Percentiles rank a stretch among this genome's conserved stretches.
Evolutionary conservation across 192 early-diverging fungal genomes (phyloP).

Genomic region (Lobosporangium transversale): DNA sequence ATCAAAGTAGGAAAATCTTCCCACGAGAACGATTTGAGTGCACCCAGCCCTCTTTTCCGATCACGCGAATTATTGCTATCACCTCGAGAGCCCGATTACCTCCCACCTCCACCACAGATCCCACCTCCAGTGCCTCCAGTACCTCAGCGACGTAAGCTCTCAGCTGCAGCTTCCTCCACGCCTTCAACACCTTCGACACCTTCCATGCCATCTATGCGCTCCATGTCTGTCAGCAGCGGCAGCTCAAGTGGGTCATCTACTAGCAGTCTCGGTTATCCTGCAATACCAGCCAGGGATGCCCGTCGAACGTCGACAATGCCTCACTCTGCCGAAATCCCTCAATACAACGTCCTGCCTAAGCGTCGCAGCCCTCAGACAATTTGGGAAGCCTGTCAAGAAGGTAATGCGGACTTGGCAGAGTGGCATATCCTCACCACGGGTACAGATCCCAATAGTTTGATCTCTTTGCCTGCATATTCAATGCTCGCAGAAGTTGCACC

Average conservation of each 20-base stretch:
- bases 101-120: constrained; percentile 34
- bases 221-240: constrained; percentile 48
- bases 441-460: constrained; percentile 10
- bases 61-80: constrained; percentile 34
- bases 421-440: constrained; percentile 43
- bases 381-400: constrained; percentile 50
- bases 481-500: constrained; percentile 46
- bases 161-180: constrained; percentile 13
- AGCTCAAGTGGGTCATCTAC: constrained; percentile 37
- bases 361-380: constrained; percentile 23
- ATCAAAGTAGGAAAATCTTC: constrained; percentile 25
- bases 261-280: constrained; percentile 13
- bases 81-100: constrained; percentile 44
- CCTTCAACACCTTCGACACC: constrained; percentile 33
- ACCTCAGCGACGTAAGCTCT: constrained; percentile 38
- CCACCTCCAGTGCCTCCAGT: constrained; percentile 48
- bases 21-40: constrained; percentile 5
- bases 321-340: constrained; percentile 21
- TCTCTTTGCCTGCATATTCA: constrained; percentile 34
- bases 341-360: constrained; percentile 14
- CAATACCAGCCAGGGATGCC: constrained; percentile 26
- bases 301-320: constrained; percentile 40
- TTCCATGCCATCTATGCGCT: constrained; percentile 23
- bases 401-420: constrained; percentile 36
- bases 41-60: constrained; percentile 4